Evolutionary conservation across 2,329 filamentous ascomycete species (phyloP).

Genomic region (Curvularia hawaiiensis): DNA sequence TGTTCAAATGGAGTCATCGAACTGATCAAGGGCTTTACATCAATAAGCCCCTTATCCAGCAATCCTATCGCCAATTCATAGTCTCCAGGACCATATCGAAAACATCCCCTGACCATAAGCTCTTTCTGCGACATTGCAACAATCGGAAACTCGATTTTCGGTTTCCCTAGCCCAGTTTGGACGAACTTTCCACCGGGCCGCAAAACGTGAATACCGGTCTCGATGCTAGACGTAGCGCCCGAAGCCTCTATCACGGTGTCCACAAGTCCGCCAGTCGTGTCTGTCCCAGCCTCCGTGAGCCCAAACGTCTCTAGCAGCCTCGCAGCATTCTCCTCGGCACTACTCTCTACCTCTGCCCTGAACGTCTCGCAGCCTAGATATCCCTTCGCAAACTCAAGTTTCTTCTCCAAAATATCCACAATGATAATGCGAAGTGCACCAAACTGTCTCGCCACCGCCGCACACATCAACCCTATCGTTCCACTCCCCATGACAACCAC

Average conservation of each 20-base stretch:
- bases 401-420: slow-evolving; percentile 86
- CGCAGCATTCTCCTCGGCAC: slow-evolving; percentile 71
- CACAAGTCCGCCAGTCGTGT: slow-evolving; percentile 71
- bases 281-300: slow-evolving; percentile 60
- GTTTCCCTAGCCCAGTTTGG: slow-evolving; percentile 89
- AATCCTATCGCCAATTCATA: slow-evolving; percentile 39
- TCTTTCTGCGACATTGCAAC: slow-evolving; percentile 89
- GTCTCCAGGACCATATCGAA: slow-evolving; percentile 41
- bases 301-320: slow-evolving; percentile 62
- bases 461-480: slow-evolving; percentile 86
- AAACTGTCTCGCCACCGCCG: slow-evolving; percentile 65
- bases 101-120: slow-evolving; percentile 56
- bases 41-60: slow-evolving; percentile 27
- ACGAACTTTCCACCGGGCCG: slow-evolving; percentile 96
- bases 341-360: slow-evolving; percentile 62
- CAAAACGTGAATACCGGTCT: slow-evolving; percentile 80
- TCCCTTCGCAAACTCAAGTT: slow-evolving; percentile 79
- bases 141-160: slow-evolving; percentile 91
- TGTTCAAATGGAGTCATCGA: slow-evolving; percentile 37
- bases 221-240: slow-evolving; percentile 85
- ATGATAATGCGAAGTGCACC: slow-evolving; percentile 88
- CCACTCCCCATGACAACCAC: slow-evolving; percentile 89
- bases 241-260: slow-evolving; percentile 87
- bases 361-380: slow-evolving; percentile 77
- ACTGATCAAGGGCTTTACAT: slow-evolving; percentile 39